A percentile compares a stretch with the other conserved stretches of the same genome.
Conservation (phyloP, 805 yeast species). For the Jamesozyma rosinii region DNA sequence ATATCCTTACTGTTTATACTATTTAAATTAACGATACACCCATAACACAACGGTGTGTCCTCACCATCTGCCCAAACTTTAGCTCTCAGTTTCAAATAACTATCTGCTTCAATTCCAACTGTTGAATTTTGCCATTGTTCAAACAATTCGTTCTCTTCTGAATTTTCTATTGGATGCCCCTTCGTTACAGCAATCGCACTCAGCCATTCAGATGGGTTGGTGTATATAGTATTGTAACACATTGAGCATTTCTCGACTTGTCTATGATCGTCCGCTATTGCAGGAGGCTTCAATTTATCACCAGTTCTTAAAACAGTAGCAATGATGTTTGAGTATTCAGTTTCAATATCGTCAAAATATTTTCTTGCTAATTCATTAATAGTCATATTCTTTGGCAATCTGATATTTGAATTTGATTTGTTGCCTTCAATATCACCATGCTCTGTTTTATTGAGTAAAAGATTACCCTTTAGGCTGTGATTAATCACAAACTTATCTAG, state of each 20-base stretch:
- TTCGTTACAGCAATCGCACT: conserved; percentile 54
- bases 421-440: conserved; percentile 30
- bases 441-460: conserved; percentile 21
- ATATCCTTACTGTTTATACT: conserved; percentile 32
- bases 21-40: conserved; percentile 59
- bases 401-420: conserved; percentile 1
- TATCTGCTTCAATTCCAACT: conserved; percentile 14
- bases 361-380: conserved; percentile 68
- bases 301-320: conserved; percentile 90
- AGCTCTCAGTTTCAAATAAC: conserved; percentile 16
- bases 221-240: conserved; percentile 47
- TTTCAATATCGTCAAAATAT: conserved; percentile 64
- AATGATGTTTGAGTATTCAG: conserved; percentile 77
- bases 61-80: conserved; percentile 12
- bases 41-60: conserved; percentile 52
- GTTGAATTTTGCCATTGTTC: conserved; percentile 28
- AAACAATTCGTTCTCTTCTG: conserved; percentile 34
- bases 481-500: conserved; percentile 31
- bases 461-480: conserved; percentile 13
- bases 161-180: conserved; percentile 40
- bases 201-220: conserved; percentile 59
- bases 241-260: conserved; percentile 38
- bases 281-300: conserved; percentile 55
- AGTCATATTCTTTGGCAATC: conserved; percentile 54
- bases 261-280: conserved; percentile 6